phyloP scores from a whole-genome alignment of 2,329 filamentous ascomycete genomes.

The Lasiodiplodia gonubiensis region DNA sequence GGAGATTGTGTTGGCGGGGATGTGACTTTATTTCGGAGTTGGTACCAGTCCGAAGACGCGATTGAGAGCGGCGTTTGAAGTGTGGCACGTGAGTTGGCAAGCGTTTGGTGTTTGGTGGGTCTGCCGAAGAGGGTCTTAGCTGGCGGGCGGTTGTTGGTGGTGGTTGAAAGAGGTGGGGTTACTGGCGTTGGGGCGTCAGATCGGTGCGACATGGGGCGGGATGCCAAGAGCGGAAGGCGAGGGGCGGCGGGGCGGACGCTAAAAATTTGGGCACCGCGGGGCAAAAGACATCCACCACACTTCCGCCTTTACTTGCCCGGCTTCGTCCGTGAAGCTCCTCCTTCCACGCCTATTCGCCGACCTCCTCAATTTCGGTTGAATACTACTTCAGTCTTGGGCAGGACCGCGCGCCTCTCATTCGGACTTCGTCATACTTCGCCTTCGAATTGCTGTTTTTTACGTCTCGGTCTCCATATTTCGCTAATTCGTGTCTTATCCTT shows the following conservation, averaged over 20 bases:
- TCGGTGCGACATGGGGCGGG: conserved; percentile 1
- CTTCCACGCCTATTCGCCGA: neutral
- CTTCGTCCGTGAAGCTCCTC: neutral
- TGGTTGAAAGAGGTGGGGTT: conserved; percentile 3
- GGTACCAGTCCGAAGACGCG: neutral
- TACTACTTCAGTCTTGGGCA: neutral
- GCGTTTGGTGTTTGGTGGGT: neutral
- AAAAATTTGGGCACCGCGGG: conserved; percentile 20
- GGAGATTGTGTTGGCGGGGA: neutral
- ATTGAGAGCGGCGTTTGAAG: neutral
- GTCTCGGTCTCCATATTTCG: neutral
- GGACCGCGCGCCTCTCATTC: neutral
- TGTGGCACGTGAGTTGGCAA: neutral
- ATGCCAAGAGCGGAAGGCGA: neutral
- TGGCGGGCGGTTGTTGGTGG: neutral
- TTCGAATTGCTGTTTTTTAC: neutral
- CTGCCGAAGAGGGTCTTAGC: neutral
- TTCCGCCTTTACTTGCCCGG: neutral
- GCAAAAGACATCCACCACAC: neutral
- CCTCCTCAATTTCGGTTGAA: neutral
- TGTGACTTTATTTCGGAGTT: neutral
- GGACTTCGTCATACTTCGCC: neutral
- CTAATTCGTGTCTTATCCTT: neutral
- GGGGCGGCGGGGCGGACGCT: conserved; percentile 17
- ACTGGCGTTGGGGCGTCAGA: neutral